Base-by-base conservation (phyloP, 2,329 filamentous ascomycete species). In the Rutstroemia sp. region DNA sequence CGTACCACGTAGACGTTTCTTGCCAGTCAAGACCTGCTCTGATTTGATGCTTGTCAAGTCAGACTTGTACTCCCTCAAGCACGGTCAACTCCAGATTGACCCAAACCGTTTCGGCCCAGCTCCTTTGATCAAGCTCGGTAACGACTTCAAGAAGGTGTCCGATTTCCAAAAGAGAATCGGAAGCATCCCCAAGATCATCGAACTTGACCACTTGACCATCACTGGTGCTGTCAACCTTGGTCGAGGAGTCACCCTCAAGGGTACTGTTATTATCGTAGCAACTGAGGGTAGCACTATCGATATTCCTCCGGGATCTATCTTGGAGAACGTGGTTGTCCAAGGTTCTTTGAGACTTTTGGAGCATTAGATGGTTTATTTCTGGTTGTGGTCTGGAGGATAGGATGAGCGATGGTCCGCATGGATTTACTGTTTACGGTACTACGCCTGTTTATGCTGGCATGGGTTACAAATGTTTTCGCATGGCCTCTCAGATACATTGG, bases 41-140 rank as follows among this genome's bases (percentile, higher is more conserved):
- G 94, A 99, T 73, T 82, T 99, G 64, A 95, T 99, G 91, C 87
- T 99, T 60, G 94, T 99, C 83, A 99, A 99, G 84, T 97, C 94
- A 25, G 94, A 99, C 71, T 83, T 99, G 60, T 99, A 99, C 84
- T 95, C 91, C 9, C 84, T 99, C 67, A 94, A 96, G 84, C 94
- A 99, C 78, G 94, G 94, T 65, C 92, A 97, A 80, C 84, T 99
- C 64, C 84, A 96, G 72, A 95, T 99, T 78, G 95, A 95, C 81
- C 86, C 91, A 65, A 92, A 86, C 79, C 90, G 94, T 65, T 97
- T 99, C 74, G 94, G 94, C 64, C 92, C 94, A 66, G 92, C 94
- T 49, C 94, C 94, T 57, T 82, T 99, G 66, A 99, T 99, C 82
- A 99, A 99, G 87, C 88, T 99, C 54, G 94, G 94, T 67, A 86